Percentiles rank a stretch among this genome's conserved stretches.
phyloP scores from a whole-genome alignment of 108 stramenopile species.

The Conticribra guillardii region DNA sequence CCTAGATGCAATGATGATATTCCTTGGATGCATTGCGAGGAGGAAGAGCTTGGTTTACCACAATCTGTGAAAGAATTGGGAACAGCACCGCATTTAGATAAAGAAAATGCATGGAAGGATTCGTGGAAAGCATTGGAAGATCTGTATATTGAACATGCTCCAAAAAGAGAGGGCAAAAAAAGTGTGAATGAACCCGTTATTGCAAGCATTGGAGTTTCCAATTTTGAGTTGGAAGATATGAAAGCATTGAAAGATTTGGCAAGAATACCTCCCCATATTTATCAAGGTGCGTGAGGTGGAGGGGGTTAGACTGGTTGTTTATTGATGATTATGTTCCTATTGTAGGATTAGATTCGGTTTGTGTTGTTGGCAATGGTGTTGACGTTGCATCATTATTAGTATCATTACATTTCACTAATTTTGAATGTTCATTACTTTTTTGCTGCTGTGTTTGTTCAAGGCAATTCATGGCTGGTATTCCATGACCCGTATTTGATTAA shows the following conservation, averaged over 20 bases:
- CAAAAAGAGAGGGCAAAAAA: conserved; percentile 1
- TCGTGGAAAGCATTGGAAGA: conserved; percentile 87
- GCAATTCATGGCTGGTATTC: conserved; percentile 74
- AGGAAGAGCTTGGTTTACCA: conserved; percentile 68
- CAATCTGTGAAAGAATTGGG: conserved; percentile 61
- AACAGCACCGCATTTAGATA: conserved; percentile 74
- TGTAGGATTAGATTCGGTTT: too few species aligned
- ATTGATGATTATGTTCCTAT: too few species aligned
- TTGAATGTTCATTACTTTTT: too few species aligned
- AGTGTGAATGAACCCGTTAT: conserved; percentile 30
- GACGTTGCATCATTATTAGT: too few species aligned
- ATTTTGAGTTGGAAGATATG: conserved; percentile 80
- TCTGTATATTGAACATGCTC: conserved; percentile 37
- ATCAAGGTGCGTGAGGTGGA: too few species aligned
- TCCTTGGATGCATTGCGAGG: conserved; percentile 85
- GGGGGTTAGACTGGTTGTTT: too few species aligned
- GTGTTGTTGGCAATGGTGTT: too few species aligned
- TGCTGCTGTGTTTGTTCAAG: too few species aligned
- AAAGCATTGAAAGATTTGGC: conserved; percentile 51
- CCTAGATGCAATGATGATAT: conserved; percentile 78
- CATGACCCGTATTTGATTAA: conserved; percentile 72
- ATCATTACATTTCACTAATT: too few species aligned
- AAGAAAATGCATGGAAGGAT: conserved; percentile 77
- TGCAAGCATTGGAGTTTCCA: conserved; percentile 84
- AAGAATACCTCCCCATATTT: conserved; percentile 60